These are phyloP conservation scores for Pyrenophora tritici-repentis DNA, from an alignment of 2,329 filamentous ascomycete genomes.

Conservation along the genomic window DNA sequence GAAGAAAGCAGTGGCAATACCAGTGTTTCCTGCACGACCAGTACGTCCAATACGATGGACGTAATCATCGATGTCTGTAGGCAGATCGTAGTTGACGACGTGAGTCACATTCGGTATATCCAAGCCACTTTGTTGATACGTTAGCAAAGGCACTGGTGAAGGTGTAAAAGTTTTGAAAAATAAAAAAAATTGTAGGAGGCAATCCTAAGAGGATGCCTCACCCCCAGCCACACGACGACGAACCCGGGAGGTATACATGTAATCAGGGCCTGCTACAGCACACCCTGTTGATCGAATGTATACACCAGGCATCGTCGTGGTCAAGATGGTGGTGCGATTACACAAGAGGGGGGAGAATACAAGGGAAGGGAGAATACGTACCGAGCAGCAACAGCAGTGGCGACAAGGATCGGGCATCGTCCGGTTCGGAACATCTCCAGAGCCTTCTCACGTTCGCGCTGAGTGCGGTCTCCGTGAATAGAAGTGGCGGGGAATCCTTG, in stretches of 20 bases:
- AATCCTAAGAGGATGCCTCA: too few relatives aligned
- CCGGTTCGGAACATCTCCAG: slow-evolving; percentile 97
- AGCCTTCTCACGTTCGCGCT: slow-evolving; percentile 97
- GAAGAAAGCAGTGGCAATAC: slow-evolving; percentile 98
- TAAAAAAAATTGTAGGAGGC: too few relatives aligned
- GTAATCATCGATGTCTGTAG: slow-evolving; percentile 97
- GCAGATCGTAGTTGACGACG: slow-evolving; percentile 99
- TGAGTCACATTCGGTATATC: slow-evolving; percentile 97
- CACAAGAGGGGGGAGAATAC: too few relatives aligned
- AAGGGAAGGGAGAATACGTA: slow-evolving; percentile 14
- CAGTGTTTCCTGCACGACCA: slow-evolving; percentile 98
- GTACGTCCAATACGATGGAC: slow-evolving; percentile 99
- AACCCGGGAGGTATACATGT: too few relatives aligned
- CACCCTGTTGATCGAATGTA: too few relatives aligned
- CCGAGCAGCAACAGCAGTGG: slow-evolving; percentile 90
- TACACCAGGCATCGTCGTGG: too few relatives aligned
- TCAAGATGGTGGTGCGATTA: too few relatives aligned
- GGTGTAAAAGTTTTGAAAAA: too few relatives aligned
- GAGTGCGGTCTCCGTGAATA: slow-evolving; percentile 97
- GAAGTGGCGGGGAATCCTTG: slow-evolving; percentile 98
- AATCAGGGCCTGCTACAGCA: too few relatives aligned
- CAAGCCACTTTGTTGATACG: slow-evolving; percentile 55
- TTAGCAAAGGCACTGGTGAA: background rate
- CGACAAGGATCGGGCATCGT: slow-evolving; percentile 93
- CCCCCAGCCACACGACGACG: too few relatives aligned